Conservation (phyloP, 495 filamentous ascomycete genomes). For the Diplogelasinospora grovesii region DNA sequence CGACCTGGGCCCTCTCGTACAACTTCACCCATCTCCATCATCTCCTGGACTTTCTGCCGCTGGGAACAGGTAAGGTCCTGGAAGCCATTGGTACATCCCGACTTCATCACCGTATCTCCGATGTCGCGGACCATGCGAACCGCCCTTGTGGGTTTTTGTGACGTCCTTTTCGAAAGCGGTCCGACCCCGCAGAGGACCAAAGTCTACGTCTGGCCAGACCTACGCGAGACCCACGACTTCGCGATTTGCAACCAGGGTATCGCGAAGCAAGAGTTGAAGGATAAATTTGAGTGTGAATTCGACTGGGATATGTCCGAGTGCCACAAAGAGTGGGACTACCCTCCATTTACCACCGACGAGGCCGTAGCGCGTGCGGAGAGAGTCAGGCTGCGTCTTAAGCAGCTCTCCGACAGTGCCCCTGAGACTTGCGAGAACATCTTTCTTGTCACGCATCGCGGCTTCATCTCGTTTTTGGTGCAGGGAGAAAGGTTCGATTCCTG, state of each 20-base stretch:
- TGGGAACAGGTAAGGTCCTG: no score
- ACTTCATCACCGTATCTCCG: slow-evolving; percentile 47
- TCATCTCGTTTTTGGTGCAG: slow-evolving; percentile 1
- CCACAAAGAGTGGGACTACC: slow-evolving; percentile 2
- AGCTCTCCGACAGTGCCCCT: slow-evolving; percentile 1
- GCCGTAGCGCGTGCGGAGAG: slow-evolving; percentile 1
- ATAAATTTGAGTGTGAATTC: not conserved
- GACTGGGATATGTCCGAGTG: not conserved
- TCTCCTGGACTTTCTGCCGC: no score
- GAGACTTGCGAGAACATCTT: not conserved
- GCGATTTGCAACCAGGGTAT: slow-evolving; percentile 1
- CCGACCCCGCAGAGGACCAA: no score
- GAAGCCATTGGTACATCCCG: no score
- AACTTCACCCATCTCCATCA: no score
- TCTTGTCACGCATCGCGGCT: slow-evolving; percentile 1
- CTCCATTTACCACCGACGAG: not conserved
- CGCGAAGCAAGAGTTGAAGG: not conserved
- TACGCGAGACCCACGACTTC: not conserved
- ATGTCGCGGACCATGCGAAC: slow-evolving; percentile 52
- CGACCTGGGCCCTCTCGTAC: no score
- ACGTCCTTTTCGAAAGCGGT: no score
- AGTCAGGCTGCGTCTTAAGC: not conserved
- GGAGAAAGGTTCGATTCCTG: slow-evolving; percentile 1
- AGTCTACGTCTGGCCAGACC: slow-evolving; percentile 4
- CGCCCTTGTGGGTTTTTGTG: no score